Evolutionary conservation across 192 early-diverging fungal genomes (phyloP).

Genomic region (Backusella westeae): DNA sequence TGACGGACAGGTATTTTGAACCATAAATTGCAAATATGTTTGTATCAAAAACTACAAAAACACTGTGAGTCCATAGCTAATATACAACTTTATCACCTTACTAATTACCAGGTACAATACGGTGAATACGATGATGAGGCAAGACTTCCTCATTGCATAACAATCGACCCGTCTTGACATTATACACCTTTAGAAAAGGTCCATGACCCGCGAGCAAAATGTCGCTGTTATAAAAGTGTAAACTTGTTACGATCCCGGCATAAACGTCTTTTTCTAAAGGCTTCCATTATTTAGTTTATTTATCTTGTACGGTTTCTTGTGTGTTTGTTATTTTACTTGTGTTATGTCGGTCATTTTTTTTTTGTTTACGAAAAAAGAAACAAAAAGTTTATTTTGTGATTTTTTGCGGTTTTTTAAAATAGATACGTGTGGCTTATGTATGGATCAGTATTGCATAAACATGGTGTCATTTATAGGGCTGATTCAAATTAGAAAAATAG

Average conservation of each 20-base stretch:
- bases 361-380: background rate
- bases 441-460: too few relatives aligned
- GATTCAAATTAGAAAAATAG: too few relatives aligned
- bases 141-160: conserved; percentile 37
- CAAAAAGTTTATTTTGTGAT: too few relatives aligned
- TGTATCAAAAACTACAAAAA: background rate
- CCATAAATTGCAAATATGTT: conserved; percentile 46
- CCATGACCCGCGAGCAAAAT: conserved; percentile 55
- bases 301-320: background rate
- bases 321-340: background rate
- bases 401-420: too few relatives aligned
- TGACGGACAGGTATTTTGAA: conserved; percentile 42
- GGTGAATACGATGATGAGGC: conserved; percentile 45
- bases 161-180: conserved; percentile 41
- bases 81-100: background rate
- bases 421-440: too few relatives aligned
- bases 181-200: conserved; percentile 51
- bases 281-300: conserved; percentile 1
- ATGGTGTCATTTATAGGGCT: too few relatives aligned
- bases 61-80: background rate
- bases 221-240: conserved; percentile 44
- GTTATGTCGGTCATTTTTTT: background rate
- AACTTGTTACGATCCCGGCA: conserved; percentile 45
- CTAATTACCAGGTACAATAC: conserved; percentile 48
- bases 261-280: conserved; percentile 32